Percentiles rank a stretch among this genome's conserved stretches.
Evolutionary conservation across 257 asterid genomes (phyloP).

Genomic region (Gardenia jasminoides): DNA sequence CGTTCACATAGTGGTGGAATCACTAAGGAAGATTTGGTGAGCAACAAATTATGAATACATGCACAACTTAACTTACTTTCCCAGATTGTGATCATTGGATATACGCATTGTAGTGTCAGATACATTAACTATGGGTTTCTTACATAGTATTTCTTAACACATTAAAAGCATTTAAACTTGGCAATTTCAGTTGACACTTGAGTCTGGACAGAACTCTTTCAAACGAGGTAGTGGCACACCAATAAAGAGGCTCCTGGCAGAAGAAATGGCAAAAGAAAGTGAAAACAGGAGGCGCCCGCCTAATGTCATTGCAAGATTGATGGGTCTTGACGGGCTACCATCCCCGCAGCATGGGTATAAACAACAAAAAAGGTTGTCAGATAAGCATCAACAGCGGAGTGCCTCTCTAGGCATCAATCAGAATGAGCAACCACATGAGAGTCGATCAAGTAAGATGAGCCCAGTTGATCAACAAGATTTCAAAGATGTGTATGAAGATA

Average conservation of each 20-base stretch:
- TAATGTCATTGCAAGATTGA: slow-evolving; percentile 68
- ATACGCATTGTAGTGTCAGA: neutral
- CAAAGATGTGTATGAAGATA: slow-evolving; percentile 82
- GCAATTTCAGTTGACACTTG: slow-evolving; percentile 43
- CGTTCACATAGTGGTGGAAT: slow-evolving; percentile 45
- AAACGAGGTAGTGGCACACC: slow-evolving; percentile 48
- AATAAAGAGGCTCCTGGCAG: slow-evolving; percentile 70
- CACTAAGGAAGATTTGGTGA: slow-evolving; percentile 47
- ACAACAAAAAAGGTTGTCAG: slow-evolving; percentile 48
- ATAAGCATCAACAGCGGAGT: slow-evolving; percentile 38
- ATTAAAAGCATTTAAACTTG: slow-evolving; percentile 20
- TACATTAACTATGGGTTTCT: slow-evolving; percentile 7
- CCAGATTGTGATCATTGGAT: neutral
- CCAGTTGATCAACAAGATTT: slow-evolving; percentile 55
- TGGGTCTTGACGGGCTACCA: slow-evolving; percentile 84
- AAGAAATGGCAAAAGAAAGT: slow-evolving; percentile 68
- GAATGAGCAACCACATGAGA: slow-evolving; percentile 33
- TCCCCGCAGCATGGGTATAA: slow-evolving; percentile 51
- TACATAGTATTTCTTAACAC: slow-evolving; percentile 4
- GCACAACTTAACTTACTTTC: neutral
- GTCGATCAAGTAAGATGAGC: slow-evolving; percentile 38
- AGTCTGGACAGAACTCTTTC: slow-evolving; percentile 46
- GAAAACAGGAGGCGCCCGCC: slow-evolving; percentile 60
- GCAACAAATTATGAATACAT: slow-evolving; percentile 17
- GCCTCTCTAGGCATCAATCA: slow-evolving; percentile 23